Evolutionary conservation across 768 basidiomycete genomes (phyloP).

Genomic region (Suillus brevipes): DNA sequence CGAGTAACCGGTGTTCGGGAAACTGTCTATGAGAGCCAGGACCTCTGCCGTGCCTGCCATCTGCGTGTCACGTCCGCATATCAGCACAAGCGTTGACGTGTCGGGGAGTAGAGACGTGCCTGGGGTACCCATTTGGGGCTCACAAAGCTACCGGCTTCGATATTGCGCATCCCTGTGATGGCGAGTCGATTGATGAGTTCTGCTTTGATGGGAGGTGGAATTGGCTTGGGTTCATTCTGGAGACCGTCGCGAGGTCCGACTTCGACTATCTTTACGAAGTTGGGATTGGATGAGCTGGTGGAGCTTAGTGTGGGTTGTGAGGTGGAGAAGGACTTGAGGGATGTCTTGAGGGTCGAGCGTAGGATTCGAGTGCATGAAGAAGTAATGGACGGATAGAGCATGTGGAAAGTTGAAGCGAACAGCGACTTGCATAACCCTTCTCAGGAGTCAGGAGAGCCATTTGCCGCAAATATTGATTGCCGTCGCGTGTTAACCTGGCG

Average conservation of each 20-base stretch:
- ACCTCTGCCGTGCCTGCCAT: conserved; percentile 88
- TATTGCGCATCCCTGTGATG: conserved; percentile 61
- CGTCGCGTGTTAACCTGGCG: neutral
- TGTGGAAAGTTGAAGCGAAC: neutral
- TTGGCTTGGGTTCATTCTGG: conserved; percentile 80
- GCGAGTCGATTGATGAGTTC: conserved; percentile 78
- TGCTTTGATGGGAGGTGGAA: conserved; percentile 73
- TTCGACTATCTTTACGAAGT: conserved; percentile 63
- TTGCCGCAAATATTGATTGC: neutral
- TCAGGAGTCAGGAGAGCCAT: neutral
- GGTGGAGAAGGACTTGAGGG: conserved; percentile 2
- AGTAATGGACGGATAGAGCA: neutral
- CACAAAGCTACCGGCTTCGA: conserved; percentile 90
- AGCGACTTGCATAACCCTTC: neutral
- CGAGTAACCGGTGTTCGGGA: conserved; percentile 63
- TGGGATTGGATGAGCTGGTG: neutral
- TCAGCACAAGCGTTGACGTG: neutral
- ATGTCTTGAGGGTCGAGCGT: neutral
- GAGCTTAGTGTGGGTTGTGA: conserved; percentile 1
- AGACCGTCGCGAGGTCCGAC: conserved; percentile 91
- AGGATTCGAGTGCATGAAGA: neutral
- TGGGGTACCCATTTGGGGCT: conserved; percentile 94
- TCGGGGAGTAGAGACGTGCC: conserved; percentile 40
- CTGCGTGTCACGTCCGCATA: conserved; percentile 38
- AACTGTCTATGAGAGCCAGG: conserved; percentile 53